Base-by-base conservation (phyloP, 108 stramenopile species). In the Bacterosira constricta region DNA sequence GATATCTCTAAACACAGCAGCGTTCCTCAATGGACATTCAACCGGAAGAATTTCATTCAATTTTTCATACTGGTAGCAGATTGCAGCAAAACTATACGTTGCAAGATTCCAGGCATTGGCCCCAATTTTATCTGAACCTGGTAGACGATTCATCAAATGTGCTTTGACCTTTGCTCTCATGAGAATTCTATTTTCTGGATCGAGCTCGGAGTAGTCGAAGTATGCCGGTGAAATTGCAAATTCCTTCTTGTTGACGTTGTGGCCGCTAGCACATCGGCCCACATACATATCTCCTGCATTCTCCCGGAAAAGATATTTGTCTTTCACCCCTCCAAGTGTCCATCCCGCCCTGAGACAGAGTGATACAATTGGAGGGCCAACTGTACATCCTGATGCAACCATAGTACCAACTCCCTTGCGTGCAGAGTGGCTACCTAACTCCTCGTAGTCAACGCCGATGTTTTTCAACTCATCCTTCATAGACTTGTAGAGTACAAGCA, bases 261-360 rank as follows among this genome's bases (percentile, higher is more conserved):
- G 31, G 29, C 63, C 49, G 29, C 31, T 35, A 4, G 50, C 63
- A 18, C 32, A 30, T 50, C 58, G 20, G 8, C 69, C 69, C 6
- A 70, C 25, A 20, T 57, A 57, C 39, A 60, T 57, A 35, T 70
- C 69, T 17, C 58, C 69, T 26, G 69, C 69, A n/a, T 70, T 70
- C 60, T 57, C 58, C 26, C 34, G 46, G n/a, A 47, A 34, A 9
- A 70, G 57, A 29, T 70, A 70, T 17, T 29, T 23, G 41, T 70
- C 69, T 36, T 70, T 70, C 21, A 70, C 58, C 11, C n/a, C 9
- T 2, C 69, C 69, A 39, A 70, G 29, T 47, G 34, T 50, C 69
- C 69, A 70, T 27, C 21, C 30, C 26, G 45, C 45, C 29, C 57
- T 57, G 4, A 59, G 11, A 38, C 69, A 70, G 4, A 70, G 41